Conservation (phyloP, 192 early-diverging fungal species). For the Coemansia sp. region DNA sequence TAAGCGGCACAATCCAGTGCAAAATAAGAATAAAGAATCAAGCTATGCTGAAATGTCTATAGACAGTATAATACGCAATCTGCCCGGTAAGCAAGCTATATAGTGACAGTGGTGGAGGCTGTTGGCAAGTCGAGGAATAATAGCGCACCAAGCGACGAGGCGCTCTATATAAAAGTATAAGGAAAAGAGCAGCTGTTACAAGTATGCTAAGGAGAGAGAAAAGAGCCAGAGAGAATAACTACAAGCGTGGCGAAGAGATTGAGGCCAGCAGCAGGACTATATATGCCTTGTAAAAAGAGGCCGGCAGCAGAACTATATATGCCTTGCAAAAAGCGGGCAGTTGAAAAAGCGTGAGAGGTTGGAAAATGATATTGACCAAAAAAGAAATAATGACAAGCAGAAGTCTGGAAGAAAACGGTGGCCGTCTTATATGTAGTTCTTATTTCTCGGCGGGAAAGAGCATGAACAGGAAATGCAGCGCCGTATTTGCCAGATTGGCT, state of each 20-base stretch:
- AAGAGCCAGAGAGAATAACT: constrained; percentile 10
- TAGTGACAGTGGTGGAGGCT: constrained; percentile 3
- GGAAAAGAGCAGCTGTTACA: constrained; percentile 2
- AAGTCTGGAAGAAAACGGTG: constrained; percentile 13
- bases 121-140: constrained; percentile 9
- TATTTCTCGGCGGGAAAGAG: not conserved
- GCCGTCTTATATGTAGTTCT: constrained; percentile 12
- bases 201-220: not conserved
- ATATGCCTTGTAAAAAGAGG: constrained; percentile 4
- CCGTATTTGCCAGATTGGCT: constrained; percentile 10
- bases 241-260: not conserved
- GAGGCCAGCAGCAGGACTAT: constrained; percentile 1
- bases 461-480: constrained; percentile 19
- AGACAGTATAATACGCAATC: no score
- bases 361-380: constrained; percentile 21
- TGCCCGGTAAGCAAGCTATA: constrained; percentile 1
- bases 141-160: constrained; percentile 9
- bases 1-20: constrained; percentile 4
- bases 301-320: not conserved
- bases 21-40: not conserved
- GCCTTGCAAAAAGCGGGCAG: not conserved
- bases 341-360: constrained; percentile 8
- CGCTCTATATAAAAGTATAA: constrained; percentile 11
- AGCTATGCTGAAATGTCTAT: no score
- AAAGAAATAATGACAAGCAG: constrained; percentile 19